phyloP scores from a whole-genome alignment of 2,329 filamentous ascomycete genomes.

The Aureobasidium subglaciale region DNA sequence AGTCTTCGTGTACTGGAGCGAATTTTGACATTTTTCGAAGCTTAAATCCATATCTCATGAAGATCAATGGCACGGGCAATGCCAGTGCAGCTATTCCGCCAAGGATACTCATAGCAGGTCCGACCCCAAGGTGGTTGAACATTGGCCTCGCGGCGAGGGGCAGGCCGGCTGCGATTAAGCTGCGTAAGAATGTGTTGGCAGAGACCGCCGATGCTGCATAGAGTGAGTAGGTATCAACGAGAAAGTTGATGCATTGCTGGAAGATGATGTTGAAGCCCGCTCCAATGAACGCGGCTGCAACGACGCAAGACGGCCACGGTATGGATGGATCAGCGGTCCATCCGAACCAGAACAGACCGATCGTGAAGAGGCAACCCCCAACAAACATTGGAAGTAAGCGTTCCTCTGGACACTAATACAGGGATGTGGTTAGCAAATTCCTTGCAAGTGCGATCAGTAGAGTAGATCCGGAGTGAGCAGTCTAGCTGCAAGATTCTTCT shows the following conservation, averaged over 20 bases:
- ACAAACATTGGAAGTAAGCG: conserved; percentile 40
- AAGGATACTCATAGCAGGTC: conserved; percentile 36
- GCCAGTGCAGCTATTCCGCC: conserved; percentile 34
- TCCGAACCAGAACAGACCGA: conserved; percentile 39
- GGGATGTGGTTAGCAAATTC: background rate
- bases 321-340: conserved; percentile 35
- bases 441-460: too few species aligned
- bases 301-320: conserved; percentile 36
- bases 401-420: conserved; percentile 24
- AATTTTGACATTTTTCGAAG: conserved; percentile 40
- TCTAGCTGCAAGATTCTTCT: too few species aligned
- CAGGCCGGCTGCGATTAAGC: conserved; percentile 35
- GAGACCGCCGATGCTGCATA: conserved; percentile 45
- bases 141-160: conserved; percentile 33
- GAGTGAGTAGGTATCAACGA: conserved; percentile 34
- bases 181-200: conserved; percentile 44
- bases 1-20: conserved; percentile 21
- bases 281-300: conserved; percentile 39
- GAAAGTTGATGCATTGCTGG: conserved; percentile 42
- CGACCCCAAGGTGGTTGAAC: conserved; percentile 36
- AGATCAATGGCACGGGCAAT: conserved; percentile 39
- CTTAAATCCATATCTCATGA: conserved; percentile 36
- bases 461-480: too few species aligned
- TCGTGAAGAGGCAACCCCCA: conserved; percentile 37
- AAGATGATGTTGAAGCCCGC: conserved; percentile 43